A percentile compares a stretch with the other conserved stretches of the same genome.
Evolutionary conservation across 371 early-diverging fungal species (phyloP).

Genomic region (Chytridiales sp.): DNA sequence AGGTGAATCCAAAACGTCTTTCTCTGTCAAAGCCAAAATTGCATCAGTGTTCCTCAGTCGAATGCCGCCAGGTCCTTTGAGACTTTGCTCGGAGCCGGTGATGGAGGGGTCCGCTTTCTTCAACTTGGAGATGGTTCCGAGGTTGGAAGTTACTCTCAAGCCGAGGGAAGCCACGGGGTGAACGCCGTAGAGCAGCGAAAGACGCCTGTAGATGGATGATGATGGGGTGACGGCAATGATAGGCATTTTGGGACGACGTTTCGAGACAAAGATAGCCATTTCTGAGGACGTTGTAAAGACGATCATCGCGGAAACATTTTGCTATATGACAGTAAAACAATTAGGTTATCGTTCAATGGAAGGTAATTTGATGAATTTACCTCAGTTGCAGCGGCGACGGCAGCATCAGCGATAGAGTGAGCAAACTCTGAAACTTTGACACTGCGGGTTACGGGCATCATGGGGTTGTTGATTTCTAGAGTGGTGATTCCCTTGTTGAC

Average conservation of each 20-base stretch:
- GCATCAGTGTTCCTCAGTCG: slow-evolving; percentile 35
- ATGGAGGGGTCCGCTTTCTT: not conserved
- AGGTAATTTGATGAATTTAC: slow-evolving; percentile 4
- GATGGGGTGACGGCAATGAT: slow-evolving; percentile 43
- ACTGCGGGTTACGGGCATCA: not conserved
- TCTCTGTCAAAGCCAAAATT: slow-evolving; percentile 40
- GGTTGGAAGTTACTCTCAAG: slow-evolving; percentile 3
- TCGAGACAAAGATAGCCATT: slow-evolving; percentile 43
- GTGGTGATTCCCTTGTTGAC: slow-evolving; percentile 18
- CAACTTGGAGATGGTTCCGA: slow-evolving; percentile 13
- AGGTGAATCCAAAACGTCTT: slow-evolving; percentile 25
- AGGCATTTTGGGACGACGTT: slow-evolving; percentile 41
- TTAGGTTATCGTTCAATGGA: not conserved
- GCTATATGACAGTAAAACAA: not conserved
- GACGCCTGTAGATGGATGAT: slow-evolving; percentile 31
- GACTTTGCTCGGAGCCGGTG: not conserved
- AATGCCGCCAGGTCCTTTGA: not conserved
- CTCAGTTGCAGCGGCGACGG: slow-evolving; percentile 43
- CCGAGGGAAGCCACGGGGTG: slow-evolving; percentile 38
- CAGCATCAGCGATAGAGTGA: slow-evolving; percentile 47
- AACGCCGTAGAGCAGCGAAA: slow-evolving; percentile 40
- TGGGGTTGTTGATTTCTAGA: not conserved
- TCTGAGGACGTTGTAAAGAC: slow-evolving; percentile 43
- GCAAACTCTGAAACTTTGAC: slow-evolving; percentile 34
- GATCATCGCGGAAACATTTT: slow-evolving; percentile 31